A percentile compares a stretch with the other conserved stretches of the same genome.
Evolutionary conservation across 2,329 filamentous ascomycete species (phyloP).

Genomic region (Verticillium alfalfae): DNA sequence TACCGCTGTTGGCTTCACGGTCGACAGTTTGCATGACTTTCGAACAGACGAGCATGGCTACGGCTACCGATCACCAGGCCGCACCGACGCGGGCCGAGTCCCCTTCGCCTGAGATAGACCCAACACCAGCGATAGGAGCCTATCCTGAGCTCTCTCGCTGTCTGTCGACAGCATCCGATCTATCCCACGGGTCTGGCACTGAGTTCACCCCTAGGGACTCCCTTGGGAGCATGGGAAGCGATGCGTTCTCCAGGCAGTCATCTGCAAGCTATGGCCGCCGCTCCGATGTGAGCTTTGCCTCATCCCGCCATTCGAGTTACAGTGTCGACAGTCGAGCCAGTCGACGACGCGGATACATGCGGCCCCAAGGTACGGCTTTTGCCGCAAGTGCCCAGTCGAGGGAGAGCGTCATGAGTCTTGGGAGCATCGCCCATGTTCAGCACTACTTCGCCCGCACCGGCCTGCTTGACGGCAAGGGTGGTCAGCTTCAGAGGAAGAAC

Average conservation of each 20-base stretch:
- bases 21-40: background rate
- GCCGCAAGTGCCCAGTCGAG: conserved; percentile 83
- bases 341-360: conserved; percentile 75
- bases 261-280: conserved; percentile 49
- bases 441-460: conserved; percentile 98
- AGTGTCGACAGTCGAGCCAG: conserved; percentile 30
- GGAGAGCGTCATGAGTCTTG: conserved; percentile 92
- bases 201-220: conserved; percentile 47
- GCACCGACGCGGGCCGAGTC: conserved; percentile 47
- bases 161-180: conserved; percentile 57
- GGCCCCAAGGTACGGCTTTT: conserved; percentile 83
- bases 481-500: conserved; percentile 70
- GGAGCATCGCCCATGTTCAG: conserved; percentile 94
- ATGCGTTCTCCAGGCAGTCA: conserved; percentile 56
- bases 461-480: conserved; percentile 87
- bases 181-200: conserved; percentile 49
- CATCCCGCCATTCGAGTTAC: conserved; percentile 41
- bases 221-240: conserved; percentile 51
- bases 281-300: conserved; percentile 34
- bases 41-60: conserved; percentile 20
- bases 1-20: background rate
- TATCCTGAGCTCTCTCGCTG: conserved; percentile 56
- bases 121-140: conserved; percentile 57
- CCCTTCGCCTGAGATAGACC: conserved; percentile 59
- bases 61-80: conserved; percentile 22